Conservation (phyloP, 352 stramenopile species). For the Phytophthora meadii region DNA sequence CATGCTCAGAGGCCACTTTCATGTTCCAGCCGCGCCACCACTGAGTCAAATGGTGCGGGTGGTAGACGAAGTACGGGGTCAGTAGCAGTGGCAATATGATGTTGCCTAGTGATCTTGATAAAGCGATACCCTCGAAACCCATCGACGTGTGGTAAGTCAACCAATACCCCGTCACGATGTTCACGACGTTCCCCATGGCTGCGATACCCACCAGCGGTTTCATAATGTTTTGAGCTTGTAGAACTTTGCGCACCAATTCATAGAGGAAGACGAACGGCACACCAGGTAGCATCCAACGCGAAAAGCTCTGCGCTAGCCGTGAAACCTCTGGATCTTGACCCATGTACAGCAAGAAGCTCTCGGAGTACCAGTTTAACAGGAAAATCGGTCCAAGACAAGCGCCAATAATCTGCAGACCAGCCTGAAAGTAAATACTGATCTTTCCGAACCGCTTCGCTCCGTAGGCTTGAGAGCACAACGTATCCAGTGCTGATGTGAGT, state of each 20-base stretch:
- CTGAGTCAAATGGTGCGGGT: not conserved
- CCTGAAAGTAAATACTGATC: slow-evolving; percentile 1
- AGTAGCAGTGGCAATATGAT: not conserved
- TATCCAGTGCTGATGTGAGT: not conserved
- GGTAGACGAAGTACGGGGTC: not conserved
- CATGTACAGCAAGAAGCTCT: slow-evolving; percentile 3
- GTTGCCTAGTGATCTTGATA: slow-evolving; percentile 1
- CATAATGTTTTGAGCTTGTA: slow-evolving; percentile 2
- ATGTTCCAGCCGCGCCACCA: slow-evolving; percentile 1
- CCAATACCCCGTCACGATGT: slow-evolving; percentile 1
- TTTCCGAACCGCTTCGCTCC: not conserved
- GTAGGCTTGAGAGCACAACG: not conserved
- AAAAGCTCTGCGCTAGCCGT: not conserved
- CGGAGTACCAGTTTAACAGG: not conserved
- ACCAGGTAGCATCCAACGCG: slow-evolving; percentile 2
- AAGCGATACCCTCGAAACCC: not conserved
- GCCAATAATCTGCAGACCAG: not conserved
- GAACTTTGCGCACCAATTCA: slow-evolving; percentile 1
- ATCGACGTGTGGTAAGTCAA: slow-evolving; percentile 1
- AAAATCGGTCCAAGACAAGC: slow-evolving; percentile 2
- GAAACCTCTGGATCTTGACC: not conserved
- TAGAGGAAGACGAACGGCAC: not conserved
- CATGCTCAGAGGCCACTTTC: not conserved
- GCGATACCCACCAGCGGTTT: not conserved
- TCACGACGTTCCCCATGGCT: not conserved